Conservation (phyloP, 257 asterid genomes). For the Parsonsia alboflavescens region DNA sequence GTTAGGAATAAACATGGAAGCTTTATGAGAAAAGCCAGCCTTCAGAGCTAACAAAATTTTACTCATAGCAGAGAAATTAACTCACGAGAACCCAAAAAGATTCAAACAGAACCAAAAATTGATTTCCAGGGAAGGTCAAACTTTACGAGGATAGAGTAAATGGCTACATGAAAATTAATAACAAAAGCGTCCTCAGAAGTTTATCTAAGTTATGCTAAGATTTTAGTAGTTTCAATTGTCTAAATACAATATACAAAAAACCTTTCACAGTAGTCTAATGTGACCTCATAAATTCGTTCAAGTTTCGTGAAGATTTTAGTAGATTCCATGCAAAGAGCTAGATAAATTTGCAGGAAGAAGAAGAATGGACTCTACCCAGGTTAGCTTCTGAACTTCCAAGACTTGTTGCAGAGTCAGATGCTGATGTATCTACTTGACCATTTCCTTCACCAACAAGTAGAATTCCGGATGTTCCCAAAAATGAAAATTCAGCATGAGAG, state of each 20-base stretch:
- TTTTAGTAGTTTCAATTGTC: too few relatives aligned
- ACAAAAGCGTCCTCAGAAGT: too few relatives aligned
- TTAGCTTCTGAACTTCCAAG: conserved; percentile 44
- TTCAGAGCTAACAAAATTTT: background rate
- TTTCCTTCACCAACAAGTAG: conserved; percentile 42
- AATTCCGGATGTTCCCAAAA: conserved; percentile 49
- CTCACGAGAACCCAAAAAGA: background rate
- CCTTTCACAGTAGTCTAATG: too few relatives aligned
- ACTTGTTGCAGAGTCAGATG: conserved; percentile 35
- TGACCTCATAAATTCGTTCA: too few relatives aligned
- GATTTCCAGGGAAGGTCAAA: background rate
- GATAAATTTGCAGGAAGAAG: background rate
- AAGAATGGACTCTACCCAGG: conserved; percentile 35
- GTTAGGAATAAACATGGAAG: too few relatives aligned
- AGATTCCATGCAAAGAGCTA: too few relatives aligned
- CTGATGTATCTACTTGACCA: conserved; percentile 35
- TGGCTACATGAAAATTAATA: too few relatives aligned
- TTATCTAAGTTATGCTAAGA: too few relatives aligned
- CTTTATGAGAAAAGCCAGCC: background rate
- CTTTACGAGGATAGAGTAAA: background rate
- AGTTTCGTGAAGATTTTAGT: too few relatives aligned
- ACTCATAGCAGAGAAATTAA: background rate
- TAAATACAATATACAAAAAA: too few relatives aligned
- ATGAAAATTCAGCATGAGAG: conserved; percentile 38
- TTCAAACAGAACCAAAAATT: background rate